phyloP scores from a whole-genome alignment of 2,329 filamentous ascomycete species.

The Fusarium abutilonis region DNA sequence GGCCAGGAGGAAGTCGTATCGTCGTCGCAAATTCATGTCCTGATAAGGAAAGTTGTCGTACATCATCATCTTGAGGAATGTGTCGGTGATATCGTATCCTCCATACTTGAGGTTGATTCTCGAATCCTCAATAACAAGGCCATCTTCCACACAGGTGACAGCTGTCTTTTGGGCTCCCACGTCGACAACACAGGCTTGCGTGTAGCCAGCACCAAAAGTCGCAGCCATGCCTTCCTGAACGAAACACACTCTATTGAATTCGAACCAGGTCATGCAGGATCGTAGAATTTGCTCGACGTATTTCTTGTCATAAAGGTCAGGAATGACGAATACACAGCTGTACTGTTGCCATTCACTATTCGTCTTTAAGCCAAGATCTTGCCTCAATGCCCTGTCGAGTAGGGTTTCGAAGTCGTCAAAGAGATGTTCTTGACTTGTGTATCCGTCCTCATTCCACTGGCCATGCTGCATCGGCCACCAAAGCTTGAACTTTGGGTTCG shows the following conservation, averaged over 20 bases:
- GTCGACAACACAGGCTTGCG: conserved; percentile 93
- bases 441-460: conserved; percentile 90
- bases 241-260: conserved; percentile 89
- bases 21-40: conserved; percentile 88
- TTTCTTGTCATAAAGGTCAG: conserved; percentile 93
- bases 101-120: conserved; percentile 95
- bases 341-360: conserved; percentile 89
- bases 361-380: conserved; percentile 80
- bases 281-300: conserved; percentile 88
- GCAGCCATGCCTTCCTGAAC: conserved; percentile 96
- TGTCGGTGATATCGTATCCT: conserved; percentile 90
- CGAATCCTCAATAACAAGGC: conserved; percentile 93
- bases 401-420: conserved; percentile 89
- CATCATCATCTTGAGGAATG: conserved; percentile 97
- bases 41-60: conserved; percentile 95
- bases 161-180: conserved; percentile 98
- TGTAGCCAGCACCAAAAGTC: conserved; percentile 94
- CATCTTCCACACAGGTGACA: conserved; percentile 95
- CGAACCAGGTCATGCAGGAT: conserved; percentile 87
- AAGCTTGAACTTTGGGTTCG: conserved; percentile 87
- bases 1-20: conserved; percentile 92
- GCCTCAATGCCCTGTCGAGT: conserved; percentile 84
- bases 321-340: conserved; percentile 96
- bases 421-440: conserved; percentile 79
- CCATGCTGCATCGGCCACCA: conserved; percentile 92